Base-by-base conservation (phyloP, 2,329 filamentous ascomycete genomes). In the Sporothrix luriei region DNA sequence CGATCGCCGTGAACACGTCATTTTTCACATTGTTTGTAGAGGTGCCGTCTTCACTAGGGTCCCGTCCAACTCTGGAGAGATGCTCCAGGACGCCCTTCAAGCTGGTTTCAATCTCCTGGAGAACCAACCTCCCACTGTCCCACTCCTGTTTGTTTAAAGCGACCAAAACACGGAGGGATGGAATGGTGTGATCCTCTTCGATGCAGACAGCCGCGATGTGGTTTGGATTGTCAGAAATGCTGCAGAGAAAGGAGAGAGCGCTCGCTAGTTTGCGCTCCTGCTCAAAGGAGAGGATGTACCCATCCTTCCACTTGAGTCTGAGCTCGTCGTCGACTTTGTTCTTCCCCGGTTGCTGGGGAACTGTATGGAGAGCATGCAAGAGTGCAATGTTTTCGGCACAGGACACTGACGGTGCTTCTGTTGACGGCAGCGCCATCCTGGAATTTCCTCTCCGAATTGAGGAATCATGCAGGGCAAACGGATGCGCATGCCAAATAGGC, bases 331-430 rank as follows among this genome's bases (percentile, higher is more conserved):
- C 48, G 6, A 49, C 19, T 19, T 38, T 7, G 5, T 14, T 61
- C 21, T 52, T 29, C 9, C 29, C 61, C 5, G 66, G 66, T 9
- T n/a, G 55, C 11, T 16, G 10, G 3, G 66, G 55, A 6, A 61
- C 66, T 1, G 26, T 4, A 14, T 51, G 55, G 11, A 68, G 46
- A n/a, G 46, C 43, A 11, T 52, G 5, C 13, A 68, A 29, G 11
- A 68, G 54, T 4, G 66, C 66, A 43, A 68, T 52, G 46, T 61
- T 68, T 43, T 68, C 66, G 13, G 66, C 66, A 29, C 66, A 68
- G 55, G 38, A n/a, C 43, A 68, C 66, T 4, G 66, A 55, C 9
- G 40, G 40, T 4, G 13, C 40, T 4, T 13, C 40, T 16, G 10
- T 14, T 3, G 14, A 43, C 13, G 40, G 33, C 7, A 33, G 33